These are phyloP conservation scores for Pyrrhoderma lamaoense DNA, from an alignment of 1,284 basidiomycete genomes.

Conservation along the genomic window DNA sequence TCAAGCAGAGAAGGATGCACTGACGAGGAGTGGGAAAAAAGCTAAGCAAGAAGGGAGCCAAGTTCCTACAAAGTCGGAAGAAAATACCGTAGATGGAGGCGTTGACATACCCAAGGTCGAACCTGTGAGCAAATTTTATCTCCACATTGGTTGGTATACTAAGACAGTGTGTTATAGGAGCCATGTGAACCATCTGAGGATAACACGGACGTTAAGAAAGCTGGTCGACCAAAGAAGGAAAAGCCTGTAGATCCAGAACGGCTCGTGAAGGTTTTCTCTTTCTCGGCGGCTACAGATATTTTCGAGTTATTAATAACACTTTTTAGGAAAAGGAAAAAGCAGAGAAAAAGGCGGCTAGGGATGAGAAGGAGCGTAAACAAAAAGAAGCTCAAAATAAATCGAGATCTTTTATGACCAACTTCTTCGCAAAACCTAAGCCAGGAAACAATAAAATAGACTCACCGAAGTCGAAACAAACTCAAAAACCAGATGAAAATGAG, in stretches of 20 bases:
- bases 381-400: constrained; percentile 64
- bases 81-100: too few relatives aligned
- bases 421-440: constrained; percentile 58
- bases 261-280: constrained; percentile 44
- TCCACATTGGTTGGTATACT: neutral
- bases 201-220: constrained; percentile 21
- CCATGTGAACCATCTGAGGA: neutral
- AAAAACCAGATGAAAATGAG: constrained; percentile 27
- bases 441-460: constrained; percentile 7
- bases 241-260: constrained; percentile 52
- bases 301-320: neutral
- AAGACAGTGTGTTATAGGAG: neutral
- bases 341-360: constrained; percentile 58
- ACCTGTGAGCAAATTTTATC: constrained; percentile 7
- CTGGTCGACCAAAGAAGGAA: constrained; percentile 44
- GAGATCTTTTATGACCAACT: constrained; percentile 65
- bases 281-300: constrained; percentile 7
- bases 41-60: constrained; percentile 31
- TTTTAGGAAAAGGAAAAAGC: constrained; percentile 56
- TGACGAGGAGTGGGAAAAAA: constrained; percentile 47
- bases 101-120: neutral
- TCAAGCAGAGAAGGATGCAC: constrained; percentile 43
- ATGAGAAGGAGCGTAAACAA: constrained; percentile 61
- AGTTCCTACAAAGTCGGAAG: neutral
- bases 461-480: constrained; percentile 26